phyloP scores from a whole-genome alignment of 2,329 filamentous ascomycete genomes.

The Fusarium brachygibbosum region DNA sequence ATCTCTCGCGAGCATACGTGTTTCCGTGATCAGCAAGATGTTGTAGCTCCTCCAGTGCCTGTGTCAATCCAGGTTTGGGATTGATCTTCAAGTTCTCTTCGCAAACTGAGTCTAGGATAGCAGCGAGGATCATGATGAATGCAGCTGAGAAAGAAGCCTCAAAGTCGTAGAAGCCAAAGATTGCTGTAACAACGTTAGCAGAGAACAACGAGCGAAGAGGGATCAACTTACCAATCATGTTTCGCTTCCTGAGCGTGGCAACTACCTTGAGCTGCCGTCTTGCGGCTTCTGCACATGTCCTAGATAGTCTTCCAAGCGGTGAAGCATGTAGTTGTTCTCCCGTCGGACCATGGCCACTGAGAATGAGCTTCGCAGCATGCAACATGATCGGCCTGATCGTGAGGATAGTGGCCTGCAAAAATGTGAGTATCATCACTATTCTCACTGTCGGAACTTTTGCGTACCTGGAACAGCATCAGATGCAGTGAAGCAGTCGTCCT shows the following conservation, averaged over 20 bases:
- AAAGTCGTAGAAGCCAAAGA: constrained; percentile 48
- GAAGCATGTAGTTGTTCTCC: constrained; percentile 45
- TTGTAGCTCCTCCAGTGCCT: constrained; percentile 50
- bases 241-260: constrained; percentile 48
- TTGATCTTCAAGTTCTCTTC: constrained; percentile 46
- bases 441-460: rapidly evolving
- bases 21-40: constrained; percentile 49
- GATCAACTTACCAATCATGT: constrained; percentile 46
- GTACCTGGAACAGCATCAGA: constrained; percentile 53
- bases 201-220: rapidly evolving
- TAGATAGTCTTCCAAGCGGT: constrained; percentile 47
- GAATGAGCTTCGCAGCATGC: constrained; percentile 49
- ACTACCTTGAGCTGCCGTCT: constrained; percentile 49
- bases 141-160: constrained; percentile 49
- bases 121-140: constrained; percentile 48
- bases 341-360: constrained; percentile 44
- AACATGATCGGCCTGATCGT: constrained; percentile 51
- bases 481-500: constrained; percentile 52
- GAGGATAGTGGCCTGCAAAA: constrained; percentile 48
- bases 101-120: constrained; percentile 46
- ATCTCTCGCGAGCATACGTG: constrained; percentile 44
- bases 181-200: constrained; percentile 25
- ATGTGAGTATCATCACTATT: background rate
- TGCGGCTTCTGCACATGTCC: constrained; percentile 50
- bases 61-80: constrained; percentile 45